A percentile compares a stretch with the other conserved stretches of the same genome.
phyloP scores from a whole-genome alignment of 1,284 basidiomycete genomes.

The Fomes fomentarius region DNA sequence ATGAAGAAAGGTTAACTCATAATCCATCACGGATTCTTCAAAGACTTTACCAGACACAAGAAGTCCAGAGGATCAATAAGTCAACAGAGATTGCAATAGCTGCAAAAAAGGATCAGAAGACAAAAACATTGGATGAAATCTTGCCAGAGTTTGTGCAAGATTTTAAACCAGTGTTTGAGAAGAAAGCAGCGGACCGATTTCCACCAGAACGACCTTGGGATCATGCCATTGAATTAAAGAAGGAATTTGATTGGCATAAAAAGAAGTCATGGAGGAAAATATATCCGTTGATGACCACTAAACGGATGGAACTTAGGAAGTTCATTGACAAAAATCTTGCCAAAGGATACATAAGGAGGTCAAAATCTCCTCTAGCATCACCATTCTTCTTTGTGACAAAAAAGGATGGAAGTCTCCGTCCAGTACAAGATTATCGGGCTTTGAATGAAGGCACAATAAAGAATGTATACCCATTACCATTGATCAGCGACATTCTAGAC shows the following conservation, averaged over 20 bases:
- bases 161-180: constrained; percentile 20
- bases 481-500: background rate
- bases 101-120: too few species aligned
- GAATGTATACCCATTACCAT: background rate
- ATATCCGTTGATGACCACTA: constrained; percentile 32
- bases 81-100: too few species aligned
- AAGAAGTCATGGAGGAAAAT: constrained; percentile 25
- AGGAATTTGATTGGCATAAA: constrained; percentile 14
- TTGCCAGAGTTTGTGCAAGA: background rate
- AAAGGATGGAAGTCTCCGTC: constrained; percentile 24
- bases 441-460: background rate
- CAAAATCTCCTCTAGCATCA: constrained; percentile 30
- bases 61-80: too few species aligned
- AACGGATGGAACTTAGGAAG: too few species aligned
- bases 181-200: constrained; percentile 25
- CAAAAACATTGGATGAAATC: background rate
- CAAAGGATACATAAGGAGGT: constrained; percentile 33
- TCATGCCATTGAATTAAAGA: constrained; percentile 27
- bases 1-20: too few species aligned
- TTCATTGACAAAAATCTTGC: too few species aligned
- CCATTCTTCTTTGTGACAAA: constrained; percentile 31
- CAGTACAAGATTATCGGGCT: background rate
- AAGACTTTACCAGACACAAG: too few species aligned
- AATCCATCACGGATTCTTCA: too few species aligned
- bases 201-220: constrained; percentile 27